Evolutionary conservation across 129 eudicot species (phyloP).

Genomic region (Arctium minus): DNA sequence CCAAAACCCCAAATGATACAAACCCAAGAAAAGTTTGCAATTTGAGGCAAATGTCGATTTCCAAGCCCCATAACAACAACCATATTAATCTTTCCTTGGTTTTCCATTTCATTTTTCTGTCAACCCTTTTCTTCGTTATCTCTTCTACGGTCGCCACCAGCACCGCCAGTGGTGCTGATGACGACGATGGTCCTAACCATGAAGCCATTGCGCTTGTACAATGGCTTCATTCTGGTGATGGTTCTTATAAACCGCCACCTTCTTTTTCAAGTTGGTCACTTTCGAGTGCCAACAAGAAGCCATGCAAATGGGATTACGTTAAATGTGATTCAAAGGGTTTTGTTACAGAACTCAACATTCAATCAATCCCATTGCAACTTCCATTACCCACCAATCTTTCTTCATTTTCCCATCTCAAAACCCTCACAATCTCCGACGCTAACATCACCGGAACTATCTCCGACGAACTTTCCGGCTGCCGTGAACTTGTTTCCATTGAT

Average conservation of each 20-base stretch:
- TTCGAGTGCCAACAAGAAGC: constrained; percentile 25
- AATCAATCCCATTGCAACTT: constrained; percentile 42
- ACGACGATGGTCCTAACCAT: constrained; percentile 20
- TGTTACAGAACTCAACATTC: constrained; percentile 46
- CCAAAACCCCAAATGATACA: constrained; percentile 57
- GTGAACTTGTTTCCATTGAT: constrained; percentile 39
- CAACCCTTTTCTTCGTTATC: constrained; percentile 17
- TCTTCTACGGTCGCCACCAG: constrained; percentile 15
- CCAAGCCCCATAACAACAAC: constrained; percentile 36
- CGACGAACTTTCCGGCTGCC: constrained; percentile 30
- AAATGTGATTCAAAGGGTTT: constrained; percentile 35
- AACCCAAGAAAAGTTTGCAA: constrained; percentile 74
- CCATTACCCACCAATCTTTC: constrained; percentile 56
- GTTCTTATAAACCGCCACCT: constrained; percentile 5
- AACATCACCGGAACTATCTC: constrained; percentile 65
- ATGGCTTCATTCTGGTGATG: constrained; percentile 32
- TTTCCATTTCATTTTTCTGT: constrained; percentile 9
- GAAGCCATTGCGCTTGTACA: constrained; percentile 36
- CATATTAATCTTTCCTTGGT: constrained; percentile 5
- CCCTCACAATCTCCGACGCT: constrained; percentile 45
- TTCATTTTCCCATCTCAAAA: constrained; percentile 29
- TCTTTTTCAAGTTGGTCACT: constrained; percentile 39
- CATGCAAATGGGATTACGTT: constrained; percentile 68
- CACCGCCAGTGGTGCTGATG: not conserved
- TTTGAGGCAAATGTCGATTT: constrained; percentile 72